phyloP scores from a whole-genome alignment of 495 filamentous ascomycete species.

The Clavariopsis aquatica region DNA sequence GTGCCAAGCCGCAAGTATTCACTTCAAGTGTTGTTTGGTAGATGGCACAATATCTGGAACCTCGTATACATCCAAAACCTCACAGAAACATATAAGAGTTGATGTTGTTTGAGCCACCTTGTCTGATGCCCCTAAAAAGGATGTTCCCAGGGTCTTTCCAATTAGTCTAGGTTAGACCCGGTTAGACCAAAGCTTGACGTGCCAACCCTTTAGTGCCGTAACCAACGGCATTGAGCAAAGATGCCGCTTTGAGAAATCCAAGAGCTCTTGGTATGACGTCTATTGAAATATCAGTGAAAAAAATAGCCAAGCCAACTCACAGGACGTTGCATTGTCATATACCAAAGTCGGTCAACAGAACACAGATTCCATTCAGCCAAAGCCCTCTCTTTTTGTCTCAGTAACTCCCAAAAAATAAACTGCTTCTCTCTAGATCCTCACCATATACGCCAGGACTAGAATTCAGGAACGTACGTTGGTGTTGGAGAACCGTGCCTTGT shows the following conservation, averaged over 20 bases:
- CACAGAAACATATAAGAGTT: neutral
- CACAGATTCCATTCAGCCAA: too few relatives aligned
- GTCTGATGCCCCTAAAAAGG: neutral
- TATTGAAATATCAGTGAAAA: too few relatives aligned
- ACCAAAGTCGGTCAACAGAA: too few relatives aligned
- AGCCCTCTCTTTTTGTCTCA: too few relatives aligned
- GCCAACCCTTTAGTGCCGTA: constrained; percentile 33
- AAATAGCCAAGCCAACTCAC: too few relatives aligned
- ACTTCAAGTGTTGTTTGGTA: neutral
- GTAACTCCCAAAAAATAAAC: too few relatives aligned
- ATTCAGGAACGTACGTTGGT: too few relatives aligned
- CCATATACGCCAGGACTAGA: too few relatives aligned
- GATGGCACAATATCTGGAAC: neutral
- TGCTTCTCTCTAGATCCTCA: too few relatives aligned
- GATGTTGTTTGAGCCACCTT: neutral
- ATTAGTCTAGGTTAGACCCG: constrained; percentile 19
- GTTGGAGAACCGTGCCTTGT: too few relatives aligned
- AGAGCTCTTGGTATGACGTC: neutral
- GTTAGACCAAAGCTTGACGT: constrained; percentile 18
- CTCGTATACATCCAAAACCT: neutral
- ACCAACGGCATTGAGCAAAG: constrained; percentile 13
- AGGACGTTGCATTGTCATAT: too few relatives aligned
- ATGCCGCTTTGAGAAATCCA: constrained; percentile 20
- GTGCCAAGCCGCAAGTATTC: constrained; percentile 23
- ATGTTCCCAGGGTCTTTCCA: neutral